Evolutionary conservation across 73 alveolate species (phyloP).

Genomic region (Tetrahymena thermophila): DNA sequence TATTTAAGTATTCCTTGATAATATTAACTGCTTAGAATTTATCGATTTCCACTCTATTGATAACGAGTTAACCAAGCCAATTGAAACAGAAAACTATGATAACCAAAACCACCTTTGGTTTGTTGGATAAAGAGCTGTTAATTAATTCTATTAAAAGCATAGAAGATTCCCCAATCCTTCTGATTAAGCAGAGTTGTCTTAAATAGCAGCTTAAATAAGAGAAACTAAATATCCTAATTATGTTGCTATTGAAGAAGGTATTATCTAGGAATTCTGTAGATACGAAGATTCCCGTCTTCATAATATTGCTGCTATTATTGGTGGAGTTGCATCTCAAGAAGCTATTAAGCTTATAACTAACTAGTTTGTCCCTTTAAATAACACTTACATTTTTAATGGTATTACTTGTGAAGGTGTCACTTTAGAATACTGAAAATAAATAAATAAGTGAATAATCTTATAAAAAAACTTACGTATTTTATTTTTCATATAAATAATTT

Average conservation of each 20-base stretch:
- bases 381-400: slow-evolving; percentile 89
- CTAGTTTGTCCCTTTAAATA: slow-evolving; percentile 86
- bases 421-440: slow-evolving; percentile 56
- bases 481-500: not conserved
- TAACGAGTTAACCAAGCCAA: slow-evolving; percentile 54
- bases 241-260: slow-evolving; percentile 29
- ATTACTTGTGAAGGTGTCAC: slow-evolving; percentile 59
- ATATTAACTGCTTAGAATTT: slow-evolving; percentile 18
- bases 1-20: slow-evolving; percentile 54
- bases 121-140: slow-evolving; percentile 79
- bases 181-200: slow-evolving; percentile 16
- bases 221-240: not conserved
- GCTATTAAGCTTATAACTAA: slow-evolving; percentile 87
- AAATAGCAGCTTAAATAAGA: not conserved
- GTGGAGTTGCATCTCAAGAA: slow-evolving; percentile 95
- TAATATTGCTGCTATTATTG: slow-evolving; percentile 79
- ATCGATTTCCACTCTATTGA: slow-evolving; percentile 24
- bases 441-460: no score
- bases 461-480: not conserved
- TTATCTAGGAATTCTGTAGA: slow-evolving; percentile 73
- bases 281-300: slow-evolving; percentile 77
- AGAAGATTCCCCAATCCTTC: slow-evolving; percentile 73
- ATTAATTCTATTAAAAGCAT: slow-evolving; percentile 50
- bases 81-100: slow-evolving; percentile 56
- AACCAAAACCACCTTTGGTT: slow-evolving; percentile 78